Evolutionary conservation across 2,329 filamentous ascomycete genomes (phyloP), one percentile per base, ranked within the genome.

Genomic region (Ploettnerulaceae sp.): DNA sequence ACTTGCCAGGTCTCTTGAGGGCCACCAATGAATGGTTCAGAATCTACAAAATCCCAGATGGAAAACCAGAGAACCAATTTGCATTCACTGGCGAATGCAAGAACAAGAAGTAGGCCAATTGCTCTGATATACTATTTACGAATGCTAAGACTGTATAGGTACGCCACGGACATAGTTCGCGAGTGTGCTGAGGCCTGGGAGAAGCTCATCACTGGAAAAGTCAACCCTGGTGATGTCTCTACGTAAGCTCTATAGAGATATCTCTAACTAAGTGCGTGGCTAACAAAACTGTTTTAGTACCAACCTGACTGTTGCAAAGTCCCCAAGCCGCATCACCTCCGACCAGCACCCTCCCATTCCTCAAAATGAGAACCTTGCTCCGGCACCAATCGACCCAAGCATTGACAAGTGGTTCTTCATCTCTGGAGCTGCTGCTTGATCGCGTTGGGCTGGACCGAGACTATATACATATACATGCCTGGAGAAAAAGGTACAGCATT

Each of bases 321-420:
- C 89, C 53, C 70, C 79, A 60, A 80, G 82, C 72, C 85, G 84
- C 62, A 77, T 87, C 63, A 75, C 81, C 55, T 70, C 79, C 56
- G 74, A 76, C 64, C 76, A 86, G 71, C 76, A 95, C 55, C 81
- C 84, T 55, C 82, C 81, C 65, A 82, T 98, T 59, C 88, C 89
- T 51, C 66, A 78, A 55, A 76, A 86, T 72, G 79, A 96, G 80
- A 84, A 94, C 64, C 75, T 94, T 49, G 68, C 79, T 46, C 82
- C 93, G 51, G 91, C 84, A 57, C 90, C 91, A 65, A 95, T 98
- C 62, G 93, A 98, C 67, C 79, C 82, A 67, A 94, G 84, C 71
- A 95, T 97, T 67, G 93, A 98, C 82, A 98, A 98, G 83, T 98
- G 93, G 93, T 98, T 98, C 86, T 98, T 97, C 82, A 98, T 98